A percentile compares a stretch with the other conserved stretches of the same genome.
These are phyloP conservation scores for Ustilago cynodontis DNA, from an alignment of 1,284 basidiomycete genomes.

Conservation along the genomic window DNA sequence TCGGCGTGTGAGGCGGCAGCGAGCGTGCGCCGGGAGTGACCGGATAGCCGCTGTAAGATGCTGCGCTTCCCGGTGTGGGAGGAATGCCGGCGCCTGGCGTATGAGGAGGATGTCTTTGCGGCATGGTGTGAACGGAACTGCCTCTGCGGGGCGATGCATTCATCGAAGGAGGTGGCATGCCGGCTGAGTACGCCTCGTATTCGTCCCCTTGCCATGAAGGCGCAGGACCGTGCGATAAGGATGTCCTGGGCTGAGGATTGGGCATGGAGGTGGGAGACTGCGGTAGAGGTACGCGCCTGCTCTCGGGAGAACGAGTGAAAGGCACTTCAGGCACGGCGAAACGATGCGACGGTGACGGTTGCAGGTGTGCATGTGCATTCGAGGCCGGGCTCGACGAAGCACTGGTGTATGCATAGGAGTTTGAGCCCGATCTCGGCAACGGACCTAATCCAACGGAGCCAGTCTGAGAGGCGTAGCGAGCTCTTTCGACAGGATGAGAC, in stretches of 20 bases:
- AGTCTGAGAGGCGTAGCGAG: slow-evolving; percentile 24
- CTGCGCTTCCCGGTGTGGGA: slow-evolving; percentile 29
- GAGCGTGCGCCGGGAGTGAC: slow-evolving; percentile 43
- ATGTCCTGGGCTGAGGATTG: slow-evolving; percentile 12
- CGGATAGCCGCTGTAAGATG: slow-evolving; percentile 28
- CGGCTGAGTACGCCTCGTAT: slow-evolving; percentile 15
- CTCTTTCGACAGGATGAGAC: slow-evolving; percentile 21
- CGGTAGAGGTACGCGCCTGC: slow-evolving; percentile 34
- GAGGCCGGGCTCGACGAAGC: slow-evolving; percentile 45
- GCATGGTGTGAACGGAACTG: slow-evolving; percentile 16
- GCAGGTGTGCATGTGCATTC: slow-evolving; percentile 28
- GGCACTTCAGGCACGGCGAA: slow-evolving; percentile 50
- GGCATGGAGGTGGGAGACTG: slow-evolving; percentile 27
- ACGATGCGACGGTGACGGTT: slow-evolving; percentile 50
- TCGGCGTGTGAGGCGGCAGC: slow-evolving; percentile 30
- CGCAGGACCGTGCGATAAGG: background rate
- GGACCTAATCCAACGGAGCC: slow-evolving; percentile 20
- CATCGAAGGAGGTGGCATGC: slow-evolving; percentile 39
- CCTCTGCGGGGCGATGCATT: slow-evolving; percentile 32
- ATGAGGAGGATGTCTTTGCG: slow-evolving; percentile 16
- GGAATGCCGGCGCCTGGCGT: slow-evolving; percentile 29
- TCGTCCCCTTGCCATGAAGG: slow-evolving; percentile 23
- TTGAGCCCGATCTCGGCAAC: slow-evolving; percentile 29
- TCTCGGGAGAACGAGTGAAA: slow-evolving; percentile 39
- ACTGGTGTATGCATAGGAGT: slow-evolving; percentile 29